Evolutionary conservation across 768 basidiomycete genomes (phyloP).

Genomic region (Termitomyces sp.): DNA sequence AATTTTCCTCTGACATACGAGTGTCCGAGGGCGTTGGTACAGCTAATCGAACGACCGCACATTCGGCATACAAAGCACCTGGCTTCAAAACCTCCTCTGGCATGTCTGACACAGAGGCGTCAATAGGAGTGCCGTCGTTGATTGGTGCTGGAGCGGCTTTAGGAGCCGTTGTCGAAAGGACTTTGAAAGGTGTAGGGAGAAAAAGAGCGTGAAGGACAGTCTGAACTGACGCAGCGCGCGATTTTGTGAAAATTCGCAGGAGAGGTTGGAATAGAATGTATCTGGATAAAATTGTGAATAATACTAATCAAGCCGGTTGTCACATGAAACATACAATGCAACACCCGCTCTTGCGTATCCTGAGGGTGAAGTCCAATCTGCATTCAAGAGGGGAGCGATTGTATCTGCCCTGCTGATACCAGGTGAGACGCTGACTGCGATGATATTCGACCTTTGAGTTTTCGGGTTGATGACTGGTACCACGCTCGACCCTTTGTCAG

Average conservation of each 20-base stretch:
- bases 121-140: constrained; percentile 9
- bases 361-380: constrained; percentile 33
- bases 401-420: constrained; percentile 73
- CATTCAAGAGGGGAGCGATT: constrained; percentile 49
- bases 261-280: constrained; percentile 67
- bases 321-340: constrained; percentile 39
- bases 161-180: constrained; percentile 25
- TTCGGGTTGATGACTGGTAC: constrained; percentile 34
- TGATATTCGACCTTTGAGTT: constrained; percentile 65
- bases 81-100: constrained; percentile 69
- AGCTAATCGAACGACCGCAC: constrained; percentile 52
- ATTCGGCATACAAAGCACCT: constrained; percentile 74
- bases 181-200: constrained; percentile 75
- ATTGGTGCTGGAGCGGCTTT: neutral
- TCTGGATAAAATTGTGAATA: constrained; percentile 27
- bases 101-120: constrained; percentile 17
- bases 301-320: constrained; percentile 1
- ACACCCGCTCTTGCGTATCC: constrained; percentile 38
- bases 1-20: constrained; percentile 16
- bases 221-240: constrained; percentile 60
- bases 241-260: constrained; percentile 65
- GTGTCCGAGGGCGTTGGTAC: constrained; percentile 24
- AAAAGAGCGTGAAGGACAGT: constrained; percentile 78
- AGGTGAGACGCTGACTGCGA: constrained; percentile 68
- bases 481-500: constrained; percentile 27